Evolutionary conservation across 2,329 filamentous ascomycete genomes (phyloP), one percentile per base, ranked within the genome.

Genomic region (Kalaharituber pfeilii): DNA sequence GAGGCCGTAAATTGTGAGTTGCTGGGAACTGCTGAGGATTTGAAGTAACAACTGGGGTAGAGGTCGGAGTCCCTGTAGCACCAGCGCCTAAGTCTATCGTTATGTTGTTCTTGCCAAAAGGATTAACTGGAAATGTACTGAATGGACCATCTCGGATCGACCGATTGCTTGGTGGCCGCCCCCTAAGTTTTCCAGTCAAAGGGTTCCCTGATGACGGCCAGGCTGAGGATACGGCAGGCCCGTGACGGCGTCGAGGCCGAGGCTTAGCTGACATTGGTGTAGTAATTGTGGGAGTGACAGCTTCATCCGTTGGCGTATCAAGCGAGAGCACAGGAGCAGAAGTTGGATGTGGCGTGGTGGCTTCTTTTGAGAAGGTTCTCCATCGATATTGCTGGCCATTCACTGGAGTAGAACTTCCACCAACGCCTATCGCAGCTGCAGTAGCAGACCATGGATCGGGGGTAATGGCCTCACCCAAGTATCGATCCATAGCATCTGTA

Each of bases 201-300:
- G 79, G 73, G 36, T 74, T 72, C 15, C 77, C 77, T 56, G 75
- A 78, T 59, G 79, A 79, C 53, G 82, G 79, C 88, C 88, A 95
- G 0, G 88, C 88, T 8, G 87, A 94, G 0, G 87, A 94, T 0
- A 94, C 86, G 5, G 85, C 86, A 0, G 86, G 84, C 0, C 87
- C 87, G 66, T 93, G 84, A 3, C 85, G 77, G 53, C 81, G 73
- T 56, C 76, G 42, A 22, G 42, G 25, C 15, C 42, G 73, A 2
- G 69, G 68, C 58, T 74, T 80, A 52, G 53, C 39, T 36, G 69
- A 71, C 53, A 65, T 62, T 50, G 70, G 71, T 2, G 66, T 60
- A 22, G 65, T 65, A 57, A 67, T 61, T 45, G 42, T 66, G 65
- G 50, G 72, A 70, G 3, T 73, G 69, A 57, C 74, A 72, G 24